Conservation (phyloP, 192 early-diverging fungal species). For the Coemansia guatemalensis region DNA sequence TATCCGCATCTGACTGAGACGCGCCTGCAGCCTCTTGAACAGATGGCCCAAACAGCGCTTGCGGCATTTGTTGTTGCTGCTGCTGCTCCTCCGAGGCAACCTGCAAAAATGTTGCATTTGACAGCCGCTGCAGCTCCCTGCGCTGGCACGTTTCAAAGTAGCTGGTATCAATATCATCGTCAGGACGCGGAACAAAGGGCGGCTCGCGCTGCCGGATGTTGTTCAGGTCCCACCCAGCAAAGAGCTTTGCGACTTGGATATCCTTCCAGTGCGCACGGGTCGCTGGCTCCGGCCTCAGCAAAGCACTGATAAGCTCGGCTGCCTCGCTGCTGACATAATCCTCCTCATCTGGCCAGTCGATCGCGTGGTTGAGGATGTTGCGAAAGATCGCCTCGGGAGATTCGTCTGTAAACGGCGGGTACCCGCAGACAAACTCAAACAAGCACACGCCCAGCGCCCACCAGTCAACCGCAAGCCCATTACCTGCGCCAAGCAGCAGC, state of each 20-base stretch:
- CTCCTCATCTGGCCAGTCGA: constrained; percentile 59
- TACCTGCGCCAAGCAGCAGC: constrained; percentile 80
- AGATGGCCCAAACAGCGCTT: background rate
- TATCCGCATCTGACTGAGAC: constrained; percentile 13
- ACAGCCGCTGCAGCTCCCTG: constrained; percentile 77
- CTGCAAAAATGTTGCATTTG: constrained; percentile 58
- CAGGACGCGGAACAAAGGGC: constrained; percentile 82
- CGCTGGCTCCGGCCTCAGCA: constrained; percentile 73
- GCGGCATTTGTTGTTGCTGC: constrained; percentile 10
- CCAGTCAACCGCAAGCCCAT: constrained; percentile 90
- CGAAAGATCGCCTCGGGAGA: constrained; percentile 81
- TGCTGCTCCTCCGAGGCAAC: constrained; percentile 4
- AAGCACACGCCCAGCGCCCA: constrained; percentile 92
- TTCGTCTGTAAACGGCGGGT: constrained; percentile 90
- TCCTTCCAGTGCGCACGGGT: constrained; percentile 64
- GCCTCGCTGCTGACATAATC: constrained; percentile 62
- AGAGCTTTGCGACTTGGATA: constrained; percentile 73
- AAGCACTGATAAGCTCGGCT: constrained; percentile 67
- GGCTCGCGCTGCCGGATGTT: constrained; percentile 73
- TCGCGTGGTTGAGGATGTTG: constrained; percentile 77
- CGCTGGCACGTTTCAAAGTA: constrained; percentile 88
- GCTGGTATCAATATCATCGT: constrained; percentile 82
- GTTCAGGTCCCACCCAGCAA: constrained; percentile 73
- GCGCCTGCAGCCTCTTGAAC: background rate
- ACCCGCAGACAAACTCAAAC: constrained; percentile 87